Base-by-base conservation (phyloP, 306 rosid genomes). In the Potentilla sterilis region DNA sequence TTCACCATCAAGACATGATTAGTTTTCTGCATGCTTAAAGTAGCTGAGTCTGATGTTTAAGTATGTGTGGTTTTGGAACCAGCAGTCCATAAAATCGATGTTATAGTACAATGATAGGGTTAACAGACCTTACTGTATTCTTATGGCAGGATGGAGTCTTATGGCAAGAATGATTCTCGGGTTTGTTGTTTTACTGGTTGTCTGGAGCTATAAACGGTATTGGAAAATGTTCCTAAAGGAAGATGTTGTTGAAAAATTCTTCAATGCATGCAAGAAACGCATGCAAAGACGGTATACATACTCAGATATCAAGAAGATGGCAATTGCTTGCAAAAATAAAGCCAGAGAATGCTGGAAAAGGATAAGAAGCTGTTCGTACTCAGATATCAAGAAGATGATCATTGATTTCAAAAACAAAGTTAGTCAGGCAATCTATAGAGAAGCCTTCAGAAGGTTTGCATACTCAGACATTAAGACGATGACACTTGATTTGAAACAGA, bases 141-240 rank as follows among this genome's bases (percentile, higher is more conserved):
- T 22, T 73, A 41, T 58, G 67, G 24, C 42, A 73, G 77, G 13
- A 43, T 22, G 3, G 28, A 54, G 46, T 40, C 52, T 72, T 21
- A n/a, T 14, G 52, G 32, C 42, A 32, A 55, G 77, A 42, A 73
- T 57, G 77, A 28, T 15, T 4, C 42, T 73, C 6, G 77, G 77
- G 2, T 0, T 41, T 16, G 0, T 7, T 24, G 41, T 73, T 42
- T 24, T 73, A n/a, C 2, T 58, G 55, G 19, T 34, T 73, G 6
- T 73, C 42, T 55, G 40, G 7, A 14, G 77, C 42, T 73, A 73
- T 52, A 73, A 73, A 73, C 6, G 42, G 42, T 42, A 73, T 18
- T 73, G 77, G 68, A 42, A 16, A 42, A 22, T 4, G 68, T 58
- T 73, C 8, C 46, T 65, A 1, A 65, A 38, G 70, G 70, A 65